Evolutionary conservation across 164 flowering plant genomes (phyloP), one percentile per base, ranked within the genome.

Genomic region (Aristolochia contorta): DNA sequence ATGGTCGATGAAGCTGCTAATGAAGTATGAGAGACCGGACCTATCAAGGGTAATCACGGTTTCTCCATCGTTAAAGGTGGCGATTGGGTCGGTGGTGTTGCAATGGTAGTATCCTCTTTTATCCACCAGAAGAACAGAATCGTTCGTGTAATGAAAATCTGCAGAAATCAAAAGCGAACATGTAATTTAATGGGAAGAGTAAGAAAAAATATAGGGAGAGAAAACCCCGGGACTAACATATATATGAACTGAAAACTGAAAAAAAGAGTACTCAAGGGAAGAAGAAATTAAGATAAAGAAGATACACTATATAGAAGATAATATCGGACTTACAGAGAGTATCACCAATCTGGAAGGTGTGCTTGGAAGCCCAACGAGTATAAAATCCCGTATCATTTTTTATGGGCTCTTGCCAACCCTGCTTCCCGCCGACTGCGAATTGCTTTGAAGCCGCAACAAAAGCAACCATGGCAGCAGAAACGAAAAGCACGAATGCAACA

Each of bases 41-140:
- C 65, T 67, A 12, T 78, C 82, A 12, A 85, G 78, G 60, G 68
- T 72, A 65, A 82, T 48, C 2, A 59, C 56, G 12, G 78, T 78
- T 55, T 67, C 76, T 19, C 81, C 84, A 57, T 82, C 74, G 47
- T 66, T 61, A 77, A 65, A 82, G 10, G 60, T 55, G 0, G 67
- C 48, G 25, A 74, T 69, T 2, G 86, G 79, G 2, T 70, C 58
- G 63, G 58, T 72, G 1, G 74, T 47, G 64, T 82, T 67, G 79
- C 96, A 89, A 66, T 84, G 86, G 61, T 81, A 82, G 72, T 78
- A 89, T 1, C 74, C 86, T 64, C 66, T 71, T 69, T 82, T 88
- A 14, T 81, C 86, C 66, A 88, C 96, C 62, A 69, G 65, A 16
- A 82, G 64, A 12, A 88, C 85, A 8, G 96, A 82, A 53, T 85